Evolutionary conservation across 805 yeast genomes (phyloP).

Genomic region (Candida germanica): DNA sequence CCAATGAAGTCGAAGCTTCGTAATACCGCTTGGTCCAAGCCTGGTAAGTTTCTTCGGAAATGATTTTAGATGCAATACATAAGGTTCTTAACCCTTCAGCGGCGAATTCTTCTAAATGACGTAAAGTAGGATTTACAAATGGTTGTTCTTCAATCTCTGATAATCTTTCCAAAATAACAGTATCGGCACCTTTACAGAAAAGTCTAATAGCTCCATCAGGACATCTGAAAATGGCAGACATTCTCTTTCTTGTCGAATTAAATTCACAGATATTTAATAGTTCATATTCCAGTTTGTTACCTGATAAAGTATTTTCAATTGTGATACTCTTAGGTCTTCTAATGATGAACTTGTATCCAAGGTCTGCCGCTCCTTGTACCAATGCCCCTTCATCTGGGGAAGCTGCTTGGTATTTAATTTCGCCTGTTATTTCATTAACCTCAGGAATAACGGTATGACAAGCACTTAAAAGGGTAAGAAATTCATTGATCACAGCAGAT

Average conservation of each 20-base stretch:
- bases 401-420: slow-evolving; percentile 93
- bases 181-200: slow-evolving; percentile 97
- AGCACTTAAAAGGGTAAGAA: slow-evolving; percentile 78
- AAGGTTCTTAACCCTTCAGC: slow-evolving; percentile 92
- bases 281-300: slow-evolving; percentile 56
- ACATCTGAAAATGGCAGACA: slow-evolving; percentile 91
- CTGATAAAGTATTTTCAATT: slow-evolving; percentile 51
- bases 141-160: slow-evolving; percentile 59
- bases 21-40: slow-evolving; percentile 67
- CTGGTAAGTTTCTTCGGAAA: slow-evolving; percentile 74
- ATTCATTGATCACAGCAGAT: slow-evolving; percentile 59
- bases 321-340: slow-evolving; percentile 84
- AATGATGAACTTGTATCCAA: slow-evolving; percentile 80
- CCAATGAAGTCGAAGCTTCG: slow-evolving; percentile 79
- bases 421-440: slow-evolving; percentile 50
- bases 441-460: slow-evolving; percentile 99
- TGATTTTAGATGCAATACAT: slow-evolving; percentile 82
- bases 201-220: slow-evolving; percentile 90
- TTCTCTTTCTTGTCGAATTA: slow-evolving; percentile 95
- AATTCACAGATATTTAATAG: slow-evolving; percentile 90
- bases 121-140: slow-evolving; percentile 76
- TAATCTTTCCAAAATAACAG: slow-evolving; percentile 87
- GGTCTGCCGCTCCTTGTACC: slow-evolving; percentile 90
- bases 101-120: slow-evolving; percentile 94
- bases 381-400: slow-evolving; percentile 99